Conservation (phyloP, 2,329 filamentous ascomycete species). For the Hymenoscyphus linearis region DNA sequence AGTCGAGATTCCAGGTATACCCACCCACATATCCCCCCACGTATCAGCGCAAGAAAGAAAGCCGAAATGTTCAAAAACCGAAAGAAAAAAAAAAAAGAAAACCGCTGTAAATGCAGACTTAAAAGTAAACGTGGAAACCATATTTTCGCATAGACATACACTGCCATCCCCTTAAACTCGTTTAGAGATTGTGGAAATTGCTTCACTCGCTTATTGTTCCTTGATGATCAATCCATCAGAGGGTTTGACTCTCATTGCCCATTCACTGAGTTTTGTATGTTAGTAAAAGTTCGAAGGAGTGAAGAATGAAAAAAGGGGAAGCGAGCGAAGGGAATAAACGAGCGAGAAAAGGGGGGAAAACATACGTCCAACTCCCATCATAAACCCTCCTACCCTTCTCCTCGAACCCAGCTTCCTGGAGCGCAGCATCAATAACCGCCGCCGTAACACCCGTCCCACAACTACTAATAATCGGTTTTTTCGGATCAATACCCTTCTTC, state of each 20-base stretch:
- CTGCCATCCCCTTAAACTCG: neutral
- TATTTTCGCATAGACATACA: too few relatives aligned
- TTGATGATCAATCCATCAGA: conserved; percentile 59
- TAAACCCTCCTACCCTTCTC: conserved; percentile 69
- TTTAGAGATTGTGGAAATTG: neutral
- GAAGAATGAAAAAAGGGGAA: neutral
- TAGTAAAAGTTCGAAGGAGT: neutral
- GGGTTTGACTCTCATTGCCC: conserved; percentile 59
- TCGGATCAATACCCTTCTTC: conserved; percentile 71
- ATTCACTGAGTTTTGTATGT: conserved; percentile 44
- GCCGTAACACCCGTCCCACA: conserved; percentile 96
- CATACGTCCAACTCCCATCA: conserved; percentile 97
- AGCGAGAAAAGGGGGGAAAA: conserved; percentile 27
- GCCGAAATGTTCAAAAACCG: neutral
- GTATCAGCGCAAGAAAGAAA: too few relatives aligned
- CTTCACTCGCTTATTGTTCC: conserved; percentile 24
- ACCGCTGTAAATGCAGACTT: neutral
- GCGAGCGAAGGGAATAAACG: neutral
- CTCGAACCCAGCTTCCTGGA: conserved; percentile 73
- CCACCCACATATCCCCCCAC: too few relatives aligned
- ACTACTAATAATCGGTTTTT: conserved; percentile 76
- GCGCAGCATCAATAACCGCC: conserved; percentile 80
- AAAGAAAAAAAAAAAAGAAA: neutral
- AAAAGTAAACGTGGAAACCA: neutral
- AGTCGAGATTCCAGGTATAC: too few relatives aligned